These are phyloP conservation scores for Fomitopsis serialis DNA, from an alignment of 768 basidiomycete species.

Conservation along the genomic window DNA sequence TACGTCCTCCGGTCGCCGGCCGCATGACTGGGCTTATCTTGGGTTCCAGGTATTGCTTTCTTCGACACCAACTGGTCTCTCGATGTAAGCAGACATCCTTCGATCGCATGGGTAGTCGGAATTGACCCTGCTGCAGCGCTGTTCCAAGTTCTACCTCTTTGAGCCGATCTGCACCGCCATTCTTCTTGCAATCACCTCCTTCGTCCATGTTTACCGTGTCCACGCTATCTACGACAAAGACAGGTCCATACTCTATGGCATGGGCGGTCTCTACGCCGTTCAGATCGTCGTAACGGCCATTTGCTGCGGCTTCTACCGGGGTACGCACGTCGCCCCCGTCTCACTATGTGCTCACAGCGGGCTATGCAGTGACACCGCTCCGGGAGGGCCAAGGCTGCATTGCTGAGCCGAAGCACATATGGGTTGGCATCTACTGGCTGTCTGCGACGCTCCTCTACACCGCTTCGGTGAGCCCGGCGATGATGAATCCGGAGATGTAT, in stretches of 20 bases:
- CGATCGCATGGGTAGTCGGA: background rate
- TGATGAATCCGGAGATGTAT: background rate
- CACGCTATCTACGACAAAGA: constrained; percentile 74
- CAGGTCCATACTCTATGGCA: constrained; percentile 43
- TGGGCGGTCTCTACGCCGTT: constrained; percentile 55
- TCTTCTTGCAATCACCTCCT: constrained; percentile 68
- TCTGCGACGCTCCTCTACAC: constrained; percentile 70
- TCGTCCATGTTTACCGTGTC: constrained; percentile 72
- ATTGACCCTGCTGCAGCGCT: constrained; percentile 36
- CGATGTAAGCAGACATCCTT: constrained; percentile 30
- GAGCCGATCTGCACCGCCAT: constrained; percentile 84
- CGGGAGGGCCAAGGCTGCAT: constrained; percentile 78
- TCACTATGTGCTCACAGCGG: background rate
- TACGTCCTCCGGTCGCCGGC: constrained; percentile 22
- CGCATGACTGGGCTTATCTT: background rate
- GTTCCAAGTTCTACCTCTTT: constrained; percentile 72
- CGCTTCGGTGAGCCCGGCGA: constrained; percentile 44
- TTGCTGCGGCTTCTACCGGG: constrained; percentile 73
- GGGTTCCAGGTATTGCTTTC: constrained; percentile 63
- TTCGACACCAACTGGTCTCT: constrained; percentile 70
- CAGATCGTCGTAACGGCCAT: constrained; percentile 73
- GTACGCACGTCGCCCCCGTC: constrained; percentile 36
- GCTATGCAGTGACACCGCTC: constrained; percentile 57
- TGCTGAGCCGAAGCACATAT: constrained; percentile 72
- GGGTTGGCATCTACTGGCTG: constrained; percentile 87